phyloP scores from a whole-genome alignment of 805 yeast genomes.

The Sugiyamaella qingdaonensis region DNA sequence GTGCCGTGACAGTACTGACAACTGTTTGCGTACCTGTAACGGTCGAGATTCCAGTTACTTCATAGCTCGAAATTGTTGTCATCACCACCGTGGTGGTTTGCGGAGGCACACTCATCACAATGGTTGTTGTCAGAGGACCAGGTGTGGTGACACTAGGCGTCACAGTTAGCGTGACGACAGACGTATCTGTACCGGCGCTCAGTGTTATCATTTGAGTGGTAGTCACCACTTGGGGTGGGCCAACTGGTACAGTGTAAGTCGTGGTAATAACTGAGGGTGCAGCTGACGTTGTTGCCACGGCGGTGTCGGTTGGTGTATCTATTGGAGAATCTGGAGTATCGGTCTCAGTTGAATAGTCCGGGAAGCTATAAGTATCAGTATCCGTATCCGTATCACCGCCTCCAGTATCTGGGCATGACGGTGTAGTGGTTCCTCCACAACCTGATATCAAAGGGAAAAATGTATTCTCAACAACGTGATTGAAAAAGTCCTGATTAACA shows the following conservation, averaged over 20 bases:
- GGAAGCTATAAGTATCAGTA: not conserved
- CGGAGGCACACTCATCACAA: slow-evolving; percentile 9
- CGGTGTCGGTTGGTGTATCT: slow-evolving; percentile 2
- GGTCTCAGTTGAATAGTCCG: not conserved
- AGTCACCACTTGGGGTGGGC: slow-evolving; percentile 1
- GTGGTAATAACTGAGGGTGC: not conserved
- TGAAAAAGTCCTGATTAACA: slow-evolving; percentile 14
- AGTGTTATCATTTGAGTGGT: slow-evolving; percentile 3
- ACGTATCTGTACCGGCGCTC: slow-evolving; percentile 1
- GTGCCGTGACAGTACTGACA: slow-evolving; percentile 3
- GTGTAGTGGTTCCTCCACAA: slow-evolving; percentile 14
- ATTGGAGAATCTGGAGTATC: not conserved
- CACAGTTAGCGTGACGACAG: not conserved
- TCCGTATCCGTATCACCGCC: slow-evolving; percentile 6
- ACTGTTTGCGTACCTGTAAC: slow-evolving; percentile 13
- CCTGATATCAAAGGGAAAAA: slow-evolving; percentile 18
- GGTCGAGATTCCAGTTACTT: slow-evolving; percentile 7
- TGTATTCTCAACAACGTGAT: slow-evolving; percentile 19
- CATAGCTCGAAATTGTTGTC: not conserved
- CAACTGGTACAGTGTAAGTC: slow-evolving; percentile 7
- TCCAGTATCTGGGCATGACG: slow-evolving; percentile 6
- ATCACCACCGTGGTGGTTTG: slow-evolving; percentile 1
- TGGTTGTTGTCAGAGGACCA: slow-evolving; percentile 8
- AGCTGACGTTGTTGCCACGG: not conserved
- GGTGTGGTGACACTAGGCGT: slow-evolving; percentile 5